Evolutionary conservation across 768 basidiomycete genomes (phyloP).

Genomic region (Dacryopinax primogenitus): DNA sequence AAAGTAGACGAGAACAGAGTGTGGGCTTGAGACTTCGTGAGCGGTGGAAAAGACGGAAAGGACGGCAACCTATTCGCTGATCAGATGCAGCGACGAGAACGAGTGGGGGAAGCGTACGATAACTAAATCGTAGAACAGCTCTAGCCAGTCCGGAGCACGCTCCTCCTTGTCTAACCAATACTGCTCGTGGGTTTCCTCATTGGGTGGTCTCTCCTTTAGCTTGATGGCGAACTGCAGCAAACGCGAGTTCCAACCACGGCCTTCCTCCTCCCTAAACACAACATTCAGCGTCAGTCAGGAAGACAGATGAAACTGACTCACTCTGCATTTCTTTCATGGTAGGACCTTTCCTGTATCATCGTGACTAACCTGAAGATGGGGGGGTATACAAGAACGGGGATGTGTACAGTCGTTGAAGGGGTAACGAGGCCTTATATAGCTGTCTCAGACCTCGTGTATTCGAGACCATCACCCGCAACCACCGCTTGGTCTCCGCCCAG

Average conservation of each 20-base stretch:
- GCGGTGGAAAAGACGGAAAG: not conserved
- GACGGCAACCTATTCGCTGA: not conserved
- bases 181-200: not conserved
- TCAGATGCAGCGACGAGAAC: not conserved
- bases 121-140: conserved; percentile 3
- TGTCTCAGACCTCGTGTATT: not conserved
- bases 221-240: not conserved
- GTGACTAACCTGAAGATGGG: not conserved
- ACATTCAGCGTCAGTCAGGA: not conserved
- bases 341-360: not conserved
- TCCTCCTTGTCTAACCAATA: not conserved
- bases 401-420: not conserved
- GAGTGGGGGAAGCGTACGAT: not conserved
- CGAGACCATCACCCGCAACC: not conserved
- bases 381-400: not conserved
- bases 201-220: not conserved
- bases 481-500: not conserved
- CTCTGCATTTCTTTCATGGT: not conserved
- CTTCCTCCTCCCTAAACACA: not conserved
- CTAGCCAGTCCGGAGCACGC: conserved; percentile 2
- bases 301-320: not conserved
- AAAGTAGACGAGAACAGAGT: conserved; percentile 7
- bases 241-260: not conserved
- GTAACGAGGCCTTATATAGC: not conserved
- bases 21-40: conserved; percentile 3